These are phyloP conservation scores for Neospora caninum DNA, from an alignment of 169 alveolate genomes.

Conservation along the genomic window DNA sequence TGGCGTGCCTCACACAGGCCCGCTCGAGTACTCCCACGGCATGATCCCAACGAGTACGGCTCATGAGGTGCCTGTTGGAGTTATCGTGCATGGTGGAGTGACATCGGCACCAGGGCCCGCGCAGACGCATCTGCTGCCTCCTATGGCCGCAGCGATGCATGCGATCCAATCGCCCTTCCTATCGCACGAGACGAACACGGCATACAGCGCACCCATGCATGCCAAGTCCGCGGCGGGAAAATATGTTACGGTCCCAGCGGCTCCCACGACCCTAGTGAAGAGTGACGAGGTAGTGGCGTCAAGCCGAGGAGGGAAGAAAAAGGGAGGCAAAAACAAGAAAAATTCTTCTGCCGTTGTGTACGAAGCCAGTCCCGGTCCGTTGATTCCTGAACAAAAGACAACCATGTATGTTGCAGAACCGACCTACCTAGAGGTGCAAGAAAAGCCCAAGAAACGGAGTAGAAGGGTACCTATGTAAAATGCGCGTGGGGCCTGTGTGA, in stretches of 20 bases:
- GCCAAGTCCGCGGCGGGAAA: no score
- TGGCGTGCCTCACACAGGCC: neutral
- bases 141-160: conserved; percentile 21
- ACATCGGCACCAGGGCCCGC: neutral
- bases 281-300: neutral
- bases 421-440: neutral
- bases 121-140: neutral
- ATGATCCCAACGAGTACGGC: neutral
- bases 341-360: neutral
- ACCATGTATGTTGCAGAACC: neutral
- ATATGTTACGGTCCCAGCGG: neutral
- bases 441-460: neutral
- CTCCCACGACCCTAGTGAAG: neutral
- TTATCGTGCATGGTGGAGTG: neutral
- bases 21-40: neutral
- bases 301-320: neutral
- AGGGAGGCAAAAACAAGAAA: conserved; percentile 7
- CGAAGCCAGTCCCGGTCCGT: neutral
- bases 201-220: no score
- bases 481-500: neutral
- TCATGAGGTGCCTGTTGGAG: neutral
- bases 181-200: neutral
- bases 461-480: neutral
- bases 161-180: conserved; percentile 1
- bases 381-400: neutral